phyloP scores from a whole-genome alignment of 805 yeast genomes.

The Candida awuae region DNA sequence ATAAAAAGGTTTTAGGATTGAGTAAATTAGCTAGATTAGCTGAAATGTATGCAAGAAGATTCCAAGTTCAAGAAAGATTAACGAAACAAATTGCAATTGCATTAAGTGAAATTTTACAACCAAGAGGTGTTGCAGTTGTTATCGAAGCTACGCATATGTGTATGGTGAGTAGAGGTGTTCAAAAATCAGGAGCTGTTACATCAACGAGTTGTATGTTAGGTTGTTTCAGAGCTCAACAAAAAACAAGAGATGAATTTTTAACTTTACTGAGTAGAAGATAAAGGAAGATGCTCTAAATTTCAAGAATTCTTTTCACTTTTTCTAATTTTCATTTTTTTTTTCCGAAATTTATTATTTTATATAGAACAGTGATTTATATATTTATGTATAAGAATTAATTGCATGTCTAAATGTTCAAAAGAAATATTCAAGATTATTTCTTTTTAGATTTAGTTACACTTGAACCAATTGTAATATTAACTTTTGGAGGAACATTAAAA shows the following conservation, averaged over 20 bases:
- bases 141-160: conserved; percentile 98
- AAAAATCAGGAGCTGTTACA: conserved; percentile 89
- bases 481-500: conserved; percentile 92
- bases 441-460: conserved; percentile 35
- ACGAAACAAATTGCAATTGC: conserved; percentile 98
- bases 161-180: conserved; percentile 97
- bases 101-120: conserved; percentile 78
- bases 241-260: conserved; percentile 93
- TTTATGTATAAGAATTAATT: too few relatives aligned
- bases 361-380: too few relatives aligned
- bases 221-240: conserved; percentile 85
- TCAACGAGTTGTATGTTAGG: conserved; percentile 97
- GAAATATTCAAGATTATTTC: too few relatives aligned
- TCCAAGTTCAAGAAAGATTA: conserved; percentile 96
- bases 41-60: conserved; percentile 90
- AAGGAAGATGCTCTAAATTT: too few relatives aligned
- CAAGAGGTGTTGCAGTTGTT: conserved; percentile 96
- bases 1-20: conserved; percentile 84
- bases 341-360: not conserved
- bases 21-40: conserved; percentile 92
- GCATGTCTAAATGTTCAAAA: too few relatives aligned
- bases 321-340: not conserved
- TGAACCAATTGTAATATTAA: conserved; percentile 91
- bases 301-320: not conserved
- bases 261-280: conserved; percentile 62